These are phyloP conservation scores for Turritis glabra DNA, from an alignment of 345 rosid species.

Conservation along the genomic window DNA sequence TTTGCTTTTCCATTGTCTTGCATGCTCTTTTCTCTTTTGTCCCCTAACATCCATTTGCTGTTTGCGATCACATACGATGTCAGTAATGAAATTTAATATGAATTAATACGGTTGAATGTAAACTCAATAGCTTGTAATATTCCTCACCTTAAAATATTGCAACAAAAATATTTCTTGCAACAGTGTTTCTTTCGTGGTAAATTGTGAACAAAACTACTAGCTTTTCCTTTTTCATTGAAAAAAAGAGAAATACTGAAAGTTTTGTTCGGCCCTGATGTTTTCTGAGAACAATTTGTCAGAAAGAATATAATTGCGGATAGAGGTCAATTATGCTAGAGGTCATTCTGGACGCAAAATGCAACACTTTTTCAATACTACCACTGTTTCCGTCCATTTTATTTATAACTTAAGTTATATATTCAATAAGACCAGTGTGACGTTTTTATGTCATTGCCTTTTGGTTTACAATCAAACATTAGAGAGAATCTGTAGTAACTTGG, in stretches of 20 bases:
- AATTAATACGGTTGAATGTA: not conserved
- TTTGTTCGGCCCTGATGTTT: not conserved
- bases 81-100: not conserved
- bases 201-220: not conserved
- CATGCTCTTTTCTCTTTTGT: constrained; percentile 1
- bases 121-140: not conserved
- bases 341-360: not conserved
- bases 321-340: not conserved
- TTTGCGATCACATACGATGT: not conserved
- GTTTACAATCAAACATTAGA: constrained; percentile 18
- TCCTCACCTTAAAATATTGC: not conserved
- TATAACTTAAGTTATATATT: not conserved
- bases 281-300: not conserved
- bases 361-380: not conserved
- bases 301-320: not conserved
- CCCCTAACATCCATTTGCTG: not conserved
- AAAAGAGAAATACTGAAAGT: not conserved
- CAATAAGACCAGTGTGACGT: not conserved
- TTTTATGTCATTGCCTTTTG: constrained; percentile 14
- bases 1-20: not conserved
- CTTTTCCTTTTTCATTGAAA: not conserved
- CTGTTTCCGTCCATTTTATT: not conserved
- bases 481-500: constrained; percentile 24
- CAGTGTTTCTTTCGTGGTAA: not conserved
- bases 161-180: not conserved